Conservation (phyloP, 495 filamentous ascomycete species). For the Aspergillus sparsus region DNA sequence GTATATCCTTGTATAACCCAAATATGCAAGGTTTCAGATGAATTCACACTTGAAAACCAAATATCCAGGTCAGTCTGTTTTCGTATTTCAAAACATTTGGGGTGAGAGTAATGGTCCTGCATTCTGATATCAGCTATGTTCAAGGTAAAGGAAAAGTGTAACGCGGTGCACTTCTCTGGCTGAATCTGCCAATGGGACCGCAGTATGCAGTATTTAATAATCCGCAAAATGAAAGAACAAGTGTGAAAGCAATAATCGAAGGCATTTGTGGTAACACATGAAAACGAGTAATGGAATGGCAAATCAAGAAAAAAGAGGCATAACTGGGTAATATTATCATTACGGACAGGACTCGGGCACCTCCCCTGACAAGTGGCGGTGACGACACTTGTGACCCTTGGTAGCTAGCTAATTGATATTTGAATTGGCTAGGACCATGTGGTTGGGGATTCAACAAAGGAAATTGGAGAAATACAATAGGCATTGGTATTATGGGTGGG, state of each 20-base stretch:
- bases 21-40: too few species aligned
- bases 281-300: not conserved
- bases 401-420: slow-evolving; percentile 37
- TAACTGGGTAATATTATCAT: slow-evolving; percentile 18
- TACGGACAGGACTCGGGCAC: slow-evolving; percentile 22
- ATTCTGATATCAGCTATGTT: too few species aligned
- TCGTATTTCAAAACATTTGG: too few species aligned
- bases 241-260: not conserved
- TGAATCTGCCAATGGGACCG: too few species aligned
- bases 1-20: too few species aligned
- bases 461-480: slow-evolving; percentile 41
- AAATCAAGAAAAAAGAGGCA: not conserved
- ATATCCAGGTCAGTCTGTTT: too few species aligned
- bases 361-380: slow-evolving; percentile 9
- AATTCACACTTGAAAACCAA: too few species aligned
- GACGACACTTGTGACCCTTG: slow-evolving; percentile 21
- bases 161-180: too few species aligned
- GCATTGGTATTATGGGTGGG: slow-evolving; percentile 41
- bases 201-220: too few species aligned
- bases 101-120: too few species aligned
- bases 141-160: too few species aligned
- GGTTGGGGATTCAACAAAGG: slow-evolving; percentile 39
- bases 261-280: not conserved
- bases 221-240: not conserved
- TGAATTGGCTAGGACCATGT: slow-evolving; percentile 46